These are phyloP conservation scores for Chamaecyparis obtusa DNA, from an alignment of 75 land plant genomes.

Conservation along the genomic window DNA sequence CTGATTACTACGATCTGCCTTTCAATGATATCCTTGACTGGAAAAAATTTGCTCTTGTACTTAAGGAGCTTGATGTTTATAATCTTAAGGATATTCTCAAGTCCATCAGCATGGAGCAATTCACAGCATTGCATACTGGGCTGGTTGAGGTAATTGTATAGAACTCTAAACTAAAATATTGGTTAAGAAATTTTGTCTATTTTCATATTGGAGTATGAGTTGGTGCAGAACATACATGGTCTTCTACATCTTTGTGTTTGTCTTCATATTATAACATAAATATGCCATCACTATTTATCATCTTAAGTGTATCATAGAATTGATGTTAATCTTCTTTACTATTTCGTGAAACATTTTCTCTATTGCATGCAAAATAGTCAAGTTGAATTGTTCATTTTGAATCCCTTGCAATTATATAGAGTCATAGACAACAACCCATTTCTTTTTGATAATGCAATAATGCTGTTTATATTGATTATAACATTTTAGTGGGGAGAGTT, in stretches of 20 bases:
- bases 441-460: neutral
- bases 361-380: neutral
- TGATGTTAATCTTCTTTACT: neutral
- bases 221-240: neutral
- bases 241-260: neutral
- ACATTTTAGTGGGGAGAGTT: neutral
- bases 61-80: slow-evolving; percentile 71
- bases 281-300: neutral
- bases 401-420: neutral
- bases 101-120: slow-evolving; percentile 43
- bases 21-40: slow-evolving; percentile 92
- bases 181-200: slow-evolving; percentile 1
- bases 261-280: neutral
- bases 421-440: neutral
- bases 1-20: slow-evolving; percentile 89
- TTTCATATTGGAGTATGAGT: neutral
- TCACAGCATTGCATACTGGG: slow-evolving; percentile 46
- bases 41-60: slow-evolving; percentile 68
- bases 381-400: neutral
- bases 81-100: slow-evolving; percentile 72
- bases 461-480: neutral
- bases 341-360: neutral
- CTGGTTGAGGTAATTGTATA: slow-evolving; percentile 47
- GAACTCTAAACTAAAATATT: neutral
- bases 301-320: neutral